These are phyloP conservation scores for Eucalyptus regnans DNA, from an alignment of 345 rosid genomes.

Conservation along the genomic window DNA sequence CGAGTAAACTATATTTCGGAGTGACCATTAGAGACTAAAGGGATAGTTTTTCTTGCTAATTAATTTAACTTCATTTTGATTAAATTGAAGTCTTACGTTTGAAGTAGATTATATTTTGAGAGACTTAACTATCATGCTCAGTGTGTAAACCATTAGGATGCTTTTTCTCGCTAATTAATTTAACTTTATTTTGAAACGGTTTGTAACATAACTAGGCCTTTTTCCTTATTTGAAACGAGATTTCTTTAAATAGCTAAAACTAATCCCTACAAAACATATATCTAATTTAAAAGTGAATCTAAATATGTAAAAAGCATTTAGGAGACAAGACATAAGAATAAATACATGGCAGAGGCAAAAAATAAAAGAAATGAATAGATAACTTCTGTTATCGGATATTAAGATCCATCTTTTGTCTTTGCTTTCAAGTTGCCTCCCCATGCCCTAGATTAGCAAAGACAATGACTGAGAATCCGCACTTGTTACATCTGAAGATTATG, in stretches of 20 bases:
- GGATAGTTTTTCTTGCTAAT: too few relatives aligned
- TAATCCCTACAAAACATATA: not conserved
- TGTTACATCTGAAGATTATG: too few relatives aligned
- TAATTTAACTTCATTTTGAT: too few relatives aligned
- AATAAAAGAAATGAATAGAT: not conserved
- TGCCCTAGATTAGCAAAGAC: not conserved
- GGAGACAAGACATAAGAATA: not conserved
- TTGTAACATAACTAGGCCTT: fast-evolving
- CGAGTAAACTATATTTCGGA: fast-evolving
- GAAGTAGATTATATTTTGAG: fast-evolving
- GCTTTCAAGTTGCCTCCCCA: not conserved
- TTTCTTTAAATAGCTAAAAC: not conserved
- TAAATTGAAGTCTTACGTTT: too few relatives aligned
- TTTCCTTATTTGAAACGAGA: too few relatives aligned
- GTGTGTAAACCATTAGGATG: fast-evolving
- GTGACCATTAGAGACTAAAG: too few relatives aligned
- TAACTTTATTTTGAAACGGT: too few relatives aligned
- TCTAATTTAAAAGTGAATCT: not conserved
- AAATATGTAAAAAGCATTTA: not conserved
- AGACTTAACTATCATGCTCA: too few relatives aligned
- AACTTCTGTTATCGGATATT: not conserved
- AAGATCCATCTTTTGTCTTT: not conserved
- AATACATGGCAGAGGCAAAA: not conserved
- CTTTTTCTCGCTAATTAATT: fast-evolving
- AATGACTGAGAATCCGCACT: too few relatives aligned